These are phyloP conservation scores for Exophiala bonariae DNA, from an alignment of 2,329 filamentous ascomycete genomes.

Conservation along the genomic window DNA sequence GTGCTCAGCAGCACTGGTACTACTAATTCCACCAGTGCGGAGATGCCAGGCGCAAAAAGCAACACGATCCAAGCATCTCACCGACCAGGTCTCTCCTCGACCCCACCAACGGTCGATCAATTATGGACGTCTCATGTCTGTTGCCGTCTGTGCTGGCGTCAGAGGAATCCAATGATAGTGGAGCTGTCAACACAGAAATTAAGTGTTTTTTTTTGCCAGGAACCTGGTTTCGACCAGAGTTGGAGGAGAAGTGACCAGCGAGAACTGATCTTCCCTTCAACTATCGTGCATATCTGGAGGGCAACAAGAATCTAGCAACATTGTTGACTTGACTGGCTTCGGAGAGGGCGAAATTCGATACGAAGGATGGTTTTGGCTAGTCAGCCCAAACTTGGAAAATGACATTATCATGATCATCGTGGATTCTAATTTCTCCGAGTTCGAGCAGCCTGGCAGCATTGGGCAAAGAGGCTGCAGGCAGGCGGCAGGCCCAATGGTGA, in stretches of 20 bases:
- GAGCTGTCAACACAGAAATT: constrained; percentile 5
- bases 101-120: constrained; percentile 20
- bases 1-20: constrained; percentile 6
- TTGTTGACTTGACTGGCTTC: no score
- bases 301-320: no score
- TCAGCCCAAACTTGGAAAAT: no score
- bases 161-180: constrained; percentile 14
- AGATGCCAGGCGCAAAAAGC: constrained; percentile 23
- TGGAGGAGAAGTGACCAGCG: no score
- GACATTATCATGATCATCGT: no score
- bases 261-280: no score
- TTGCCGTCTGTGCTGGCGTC: constrained; percentile 22
- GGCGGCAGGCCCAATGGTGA: constrained; percentile 3
- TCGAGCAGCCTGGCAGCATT: no score
- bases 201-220: background rate
- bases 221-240: no score
- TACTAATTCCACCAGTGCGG: constrained; percentile 14
- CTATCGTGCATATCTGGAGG: background rate
- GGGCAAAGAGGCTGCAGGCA: no score
- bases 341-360: no score
- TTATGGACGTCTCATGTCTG: constrained; percentile 17
- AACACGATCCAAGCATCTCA: constrained; percentile 21
- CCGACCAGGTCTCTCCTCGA: constrained; percentile 18
- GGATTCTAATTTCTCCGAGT: no score
- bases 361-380: no score